These are phyloP conservation scores for Aristolochia californica DNA, from an alignment of 164 flowering plant genomes.

Conservation along the genomic window DNA sequence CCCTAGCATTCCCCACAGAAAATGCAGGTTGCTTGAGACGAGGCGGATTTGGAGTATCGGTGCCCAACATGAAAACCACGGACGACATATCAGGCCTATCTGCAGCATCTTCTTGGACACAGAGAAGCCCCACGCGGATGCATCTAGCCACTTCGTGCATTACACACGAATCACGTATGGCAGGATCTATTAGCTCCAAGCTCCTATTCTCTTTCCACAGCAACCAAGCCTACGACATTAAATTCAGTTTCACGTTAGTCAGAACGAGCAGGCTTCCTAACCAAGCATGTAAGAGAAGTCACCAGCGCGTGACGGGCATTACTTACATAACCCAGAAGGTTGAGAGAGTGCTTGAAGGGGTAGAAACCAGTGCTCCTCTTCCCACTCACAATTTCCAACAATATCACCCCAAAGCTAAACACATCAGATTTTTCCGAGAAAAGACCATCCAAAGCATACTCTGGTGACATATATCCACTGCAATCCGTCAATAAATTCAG, in stretches of 20 bases:
- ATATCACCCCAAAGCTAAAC: conserved; percentile 7
- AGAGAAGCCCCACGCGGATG: conserved; percentile 9
- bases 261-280: neutral
- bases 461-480: conserved; percentile 11
- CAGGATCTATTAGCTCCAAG: conserved; percentile 2
- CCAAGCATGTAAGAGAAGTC: neutral
- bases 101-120: conserved; percentile 8
- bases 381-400: conserved; percentile 11
- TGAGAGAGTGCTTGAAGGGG: neutral
- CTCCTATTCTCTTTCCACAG: conserved; percentile 5
- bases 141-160: conserved; percentile 2
- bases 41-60: conserved; percentile 9
- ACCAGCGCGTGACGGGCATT: neutral
- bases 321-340: conserved; percentile 3
- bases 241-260: neutral
- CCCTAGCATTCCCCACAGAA: neutral
- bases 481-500: neutral
- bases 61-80: conserved; percentile 9
- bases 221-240: conserved; percentile 5
- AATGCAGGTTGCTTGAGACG: conserved; percentile 7
- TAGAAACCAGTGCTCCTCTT: conserved; percentile 21
- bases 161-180: neutral
- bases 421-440: conserved; percentile 10
- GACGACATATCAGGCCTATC: conserved; percentile 7
- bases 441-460: conserved; percentile 7